Evolutionary conservation across 2,329 filamentous ascomycete genomes (phyloP), one percentile per base, ranked within the genome.

Genomic region (Zopfia rhizophila): DNA sequence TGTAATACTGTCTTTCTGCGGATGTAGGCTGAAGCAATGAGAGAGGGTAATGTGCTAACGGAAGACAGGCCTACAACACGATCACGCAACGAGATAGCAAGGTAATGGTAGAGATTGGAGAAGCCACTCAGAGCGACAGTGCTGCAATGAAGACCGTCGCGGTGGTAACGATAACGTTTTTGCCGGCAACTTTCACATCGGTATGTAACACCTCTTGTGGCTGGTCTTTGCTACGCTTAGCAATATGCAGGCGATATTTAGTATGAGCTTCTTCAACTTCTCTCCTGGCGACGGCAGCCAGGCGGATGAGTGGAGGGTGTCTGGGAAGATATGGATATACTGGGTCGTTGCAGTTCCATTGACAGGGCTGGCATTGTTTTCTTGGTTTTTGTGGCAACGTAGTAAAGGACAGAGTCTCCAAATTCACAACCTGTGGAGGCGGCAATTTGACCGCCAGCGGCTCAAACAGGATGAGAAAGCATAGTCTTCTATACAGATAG

Each of bases 191-290:
- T 2, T 61, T 61, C 22, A 7, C 55, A 18, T 60, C 58, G 4
- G 56, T 56, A 8, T 19, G 51, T 31, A 1, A 24, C 17, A 7
- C n/a, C 12, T 16, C 5, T 12, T 7, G 42, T 2, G 4, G 4
- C 3, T 16, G 14, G 5, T 23, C 10, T 4, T 5, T 3, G 7
- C 23, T 5, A n/a, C 31, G 19, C 49, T n/a, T 57, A 22, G 49
- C 11, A 13, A 4, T 8, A 10, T 16, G 3, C 28, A 60, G 55
- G 56, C 58, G 2, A 45, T 61, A 5, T 60, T 61, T 38, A 60
- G 56, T 27, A 60, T 57, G 53, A 55, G 46, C 32, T 61, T 61
- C 25, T 61, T 58, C 51, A 38, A 56, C 29, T 58, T 41, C 21
- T 19, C 44, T 3, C 53, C 56, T 7, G 40, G 17, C 1, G 11